Evolutionary conservation across 2,329 filamentous ascomycete species (phyloP).

Genomic region (Aspergillus fumigatiaffinis): DNA sequence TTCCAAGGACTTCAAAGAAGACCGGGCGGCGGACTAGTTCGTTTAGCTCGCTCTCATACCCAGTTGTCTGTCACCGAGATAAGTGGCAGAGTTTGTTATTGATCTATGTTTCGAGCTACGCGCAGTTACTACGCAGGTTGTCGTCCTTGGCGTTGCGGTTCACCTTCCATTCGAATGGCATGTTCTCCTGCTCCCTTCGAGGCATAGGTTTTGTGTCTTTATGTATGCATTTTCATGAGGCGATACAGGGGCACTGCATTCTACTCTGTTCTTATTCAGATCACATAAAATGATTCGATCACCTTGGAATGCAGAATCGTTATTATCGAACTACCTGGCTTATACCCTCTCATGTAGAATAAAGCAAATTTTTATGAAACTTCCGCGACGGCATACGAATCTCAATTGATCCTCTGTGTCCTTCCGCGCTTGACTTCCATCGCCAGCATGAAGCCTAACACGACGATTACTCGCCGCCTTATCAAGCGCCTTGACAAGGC

Average conservation of each 20-base stretch:
- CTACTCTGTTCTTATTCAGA: not conserved
- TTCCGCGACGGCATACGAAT: not conserved
- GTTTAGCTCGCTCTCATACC: not conserved
- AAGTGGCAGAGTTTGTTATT: not conserved
- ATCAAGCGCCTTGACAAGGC: not conserved
- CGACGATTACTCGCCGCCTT: not conserved
- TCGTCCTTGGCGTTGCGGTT: constrained; percentile 23
- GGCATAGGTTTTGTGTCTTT: not conserved
- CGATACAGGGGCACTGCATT: not conserved
- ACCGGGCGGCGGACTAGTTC: constrained; percentile 26
- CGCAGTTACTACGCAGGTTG: constrained; percentile 22
- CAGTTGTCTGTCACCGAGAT: not conserved
- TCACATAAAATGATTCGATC: not conserved
- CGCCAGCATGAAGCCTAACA: not conserved
- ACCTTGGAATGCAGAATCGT: not conserved
- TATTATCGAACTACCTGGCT: not conserved
- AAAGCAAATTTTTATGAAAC: not conserved
- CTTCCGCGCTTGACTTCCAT: not conserved
- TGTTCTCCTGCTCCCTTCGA: not conserved
- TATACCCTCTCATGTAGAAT: not conserved
- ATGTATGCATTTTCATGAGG: not conserved
- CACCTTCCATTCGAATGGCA: constrained; percentile 3
- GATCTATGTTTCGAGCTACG: constrained; percentile 9
- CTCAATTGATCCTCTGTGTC: not conserved
- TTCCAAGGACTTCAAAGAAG: constrained; percentile 40